phyloP scores from a whole-genome alignment of 2,329 filamentous ascomycete genomes.

The Aspergillus bombycis region DNA sequence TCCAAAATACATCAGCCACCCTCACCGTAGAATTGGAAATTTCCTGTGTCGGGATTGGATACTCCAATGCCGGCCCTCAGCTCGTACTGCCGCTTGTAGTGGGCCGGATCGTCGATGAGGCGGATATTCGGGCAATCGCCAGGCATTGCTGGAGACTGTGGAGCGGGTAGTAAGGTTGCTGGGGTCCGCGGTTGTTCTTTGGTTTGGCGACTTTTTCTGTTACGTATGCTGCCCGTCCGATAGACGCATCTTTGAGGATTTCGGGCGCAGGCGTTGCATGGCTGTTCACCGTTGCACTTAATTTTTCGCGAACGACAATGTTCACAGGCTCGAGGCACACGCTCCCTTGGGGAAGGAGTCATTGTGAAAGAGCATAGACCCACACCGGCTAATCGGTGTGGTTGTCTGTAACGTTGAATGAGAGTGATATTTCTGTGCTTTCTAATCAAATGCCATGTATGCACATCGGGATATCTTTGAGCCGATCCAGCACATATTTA shows the following conservation, averaged over 20 bases:
- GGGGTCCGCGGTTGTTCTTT: constrained; percentile 9
- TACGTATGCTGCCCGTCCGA: constrained; percentile 15
- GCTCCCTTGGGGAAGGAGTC: constrained; percentile 12
- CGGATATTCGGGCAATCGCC: constrained; percentile 3
- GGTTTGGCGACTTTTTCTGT: constrained; percentile 11
- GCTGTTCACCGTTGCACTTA: constrained; percentile 18
- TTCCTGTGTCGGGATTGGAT: constrained; percentile 15
- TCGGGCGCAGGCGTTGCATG: constrained; percentile 15
- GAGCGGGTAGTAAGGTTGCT: constrained; percentile 13
- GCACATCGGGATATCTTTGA: constrained; percentile 4
- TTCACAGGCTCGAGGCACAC: constrained; percentile 18
- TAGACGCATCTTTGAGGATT: constrained; percentile 13
- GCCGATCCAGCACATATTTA: not conserved
- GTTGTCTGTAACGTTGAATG: not conserved
- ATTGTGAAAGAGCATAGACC: not conserved
- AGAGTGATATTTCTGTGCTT: constrained; percentile 5
- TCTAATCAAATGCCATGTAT: constrained; percentile 4
- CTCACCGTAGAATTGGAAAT: constrained; percentile 22
- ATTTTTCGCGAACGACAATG: constrained; percentile 19
- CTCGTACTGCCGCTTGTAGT: constrained; percentile 20
- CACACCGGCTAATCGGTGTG: not conserved
- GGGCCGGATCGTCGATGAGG: constrained; percentile 13
- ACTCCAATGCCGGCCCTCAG: constrained; percentile 20
- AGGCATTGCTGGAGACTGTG: constrained; percentile 1
- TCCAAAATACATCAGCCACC: too few relatives aligned